phyloP scores from a whole-genome alignment of 2,329 filamentous ascomycete genomes.

The Gnomoniopsis sp. region DNA sequence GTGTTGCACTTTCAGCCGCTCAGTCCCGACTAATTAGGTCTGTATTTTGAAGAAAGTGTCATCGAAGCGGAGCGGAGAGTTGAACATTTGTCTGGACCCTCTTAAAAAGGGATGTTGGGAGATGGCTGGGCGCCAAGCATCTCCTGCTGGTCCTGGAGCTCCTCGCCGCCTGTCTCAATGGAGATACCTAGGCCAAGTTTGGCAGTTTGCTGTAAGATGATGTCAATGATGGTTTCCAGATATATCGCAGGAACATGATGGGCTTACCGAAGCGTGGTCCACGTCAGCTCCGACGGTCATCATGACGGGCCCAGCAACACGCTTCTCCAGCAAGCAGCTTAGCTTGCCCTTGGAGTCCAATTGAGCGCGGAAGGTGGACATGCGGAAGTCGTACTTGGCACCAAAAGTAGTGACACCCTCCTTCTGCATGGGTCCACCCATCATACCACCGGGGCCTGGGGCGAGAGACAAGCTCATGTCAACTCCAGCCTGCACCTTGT shows the following conservation, averaged over 20 bases:
- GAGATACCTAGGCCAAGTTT: constrained; percentile 95
- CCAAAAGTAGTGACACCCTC: constrained; percentile 90
- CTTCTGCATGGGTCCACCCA: constrained; percentile 73
- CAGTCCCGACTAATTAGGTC: constrained; percentile 12
- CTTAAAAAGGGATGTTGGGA: constrained; percentile 65
- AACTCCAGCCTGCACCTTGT: constrained; percentile 94
- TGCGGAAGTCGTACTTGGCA: constrained; percentile 97
- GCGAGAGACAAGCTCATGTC: constrained; percentile 88
- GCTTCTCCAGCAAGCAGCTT: constrained; percentile 90
- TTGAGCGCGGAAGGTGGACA: constrained; percentile 92
- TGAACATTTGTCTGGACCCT: constrained; percentile 1
- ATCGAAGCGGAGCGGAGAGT: constrained; percentile 24
- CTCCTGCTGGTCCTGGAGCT: constrained; percentile 83
- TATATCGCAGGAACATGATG: background rate
- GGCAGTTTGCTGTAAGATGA: constrained; percentile 69
- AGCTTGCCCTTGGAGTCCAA: constrained; percentile 94
- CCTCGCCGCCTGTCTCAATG: constrained; percentile 80
- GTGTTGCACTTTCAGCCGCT: constrained; percentile 7
- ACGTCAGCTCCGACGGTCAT: constrained; percentile 96
- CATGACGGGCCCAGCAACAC: constrained; percentile 85
- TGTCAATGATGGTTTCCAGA: constrained; percentile 26
- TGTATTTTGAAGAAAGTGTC: constrained; percentile 4
- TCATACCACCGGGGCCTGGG: constrained; percentile 61
- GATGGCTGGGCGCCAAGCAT: constrained; percentile 48
- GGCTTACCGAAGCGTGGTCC: constrained; percentile 87